Evolutionary conservation across 768 basidiomycete species (phyloP).

Genomic region (Cubamyces lactineus): DNA sequence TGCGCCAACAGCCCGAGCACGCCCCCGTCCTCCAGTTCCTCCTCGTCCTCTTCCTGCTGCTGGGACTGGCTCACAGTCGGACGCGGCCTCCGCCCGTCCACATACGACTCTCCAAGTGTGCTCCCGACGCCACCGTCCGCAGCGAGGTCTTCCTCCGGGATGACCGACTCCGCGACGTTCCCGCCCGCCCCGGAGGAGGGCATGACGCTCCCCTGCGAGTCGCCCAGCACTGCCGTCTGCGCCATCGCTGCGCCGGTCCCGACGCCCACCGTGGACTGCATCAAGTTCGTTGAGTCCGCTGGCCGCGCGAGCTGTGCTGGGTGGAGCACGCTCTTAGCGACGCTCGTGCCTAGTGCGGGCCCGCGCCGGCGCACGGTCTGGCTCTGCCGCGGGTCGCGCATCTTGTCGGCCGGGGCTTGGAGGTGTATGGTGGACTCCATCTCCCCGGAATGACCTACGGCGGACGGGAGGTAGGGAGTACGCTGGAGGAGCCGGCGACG

Average conservation of each 20-base stretch:
- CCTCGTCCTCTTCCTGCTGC: constrained; percentile 59
- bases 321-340: constrained; percentile 45
- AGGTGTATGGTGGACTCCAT: constrained; percentile 29
- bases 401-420: constrained; percentile 45
- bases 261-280: constrained; percentile 43
- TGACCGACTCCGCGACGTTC: constrained; percentile 27
- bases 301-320: constrained; percentile 24
- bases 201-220: constrained; percentile 62
- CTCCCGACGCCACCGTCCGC: constrained; percentile 62
- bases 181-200: constrained; percentile 1
- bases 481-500: constrained; percentile 28
- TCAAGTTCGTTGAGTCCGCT: constrained; percentile 41
- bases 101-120: constrained; percentile 73
- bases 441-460: background rate
- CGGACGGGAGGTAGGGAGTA: background rate
- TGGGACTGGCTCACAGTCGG: constrained; percentile 24
- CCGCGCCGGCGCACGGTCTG: constrained; percentile 47
- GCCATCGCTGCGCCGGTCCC: constrained; percentile 50
- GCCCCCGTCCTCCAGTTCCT: constrained; percentile 74
- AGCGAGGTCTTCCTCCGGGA: constrained; percentile 51
- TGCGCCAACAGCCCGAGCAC: constrained; percentile 85
- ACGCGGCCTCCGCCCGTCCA: constrained; percentile 59
- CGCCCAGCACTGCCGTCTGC: constrained; percentile 73
- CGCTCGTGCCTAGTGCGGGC: constrained; percentile 6
- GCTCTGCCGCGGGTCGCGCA: constrained; percentile 71